Evolutionary conservation across 139 green algal species (phyloP).

Genomic region (Haematococcus lacustris): DNA sequence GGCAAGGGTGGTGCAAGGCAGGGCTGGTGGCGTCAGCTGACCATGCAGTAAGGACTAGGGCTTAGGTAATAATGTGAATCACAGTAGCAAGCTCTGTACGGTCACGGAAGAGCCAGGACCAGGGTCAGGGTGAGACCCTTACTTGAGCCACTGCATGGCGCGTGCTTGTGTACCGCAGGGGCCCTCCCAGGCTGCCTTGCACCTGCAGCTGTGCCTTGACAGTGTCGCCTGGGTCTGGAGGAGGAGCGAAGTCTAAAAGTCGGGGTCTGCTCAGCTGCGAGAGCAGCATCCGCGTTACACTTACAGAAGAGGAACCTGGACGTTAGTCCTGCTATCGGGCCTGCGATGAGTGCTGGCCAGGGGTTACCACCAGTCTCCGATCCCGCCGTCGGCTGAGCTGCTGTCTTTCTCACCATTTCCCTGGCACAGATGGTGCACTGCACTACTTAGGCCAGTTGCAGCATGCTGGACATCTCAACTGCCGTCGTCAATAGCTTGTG

Average conservation of each 20-base stretch:
- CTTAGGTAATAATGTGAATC: neutral
- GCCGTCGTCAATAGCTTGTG: too few relatives aligned
- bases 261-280: neutral
- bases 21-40: neutral
- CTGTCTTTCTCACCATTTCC: too few relatives aligned
- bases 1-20: neutral
- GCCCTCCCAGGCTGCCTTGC: constrained; percentile 12
- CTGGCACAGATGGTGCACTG: too few relatives aligned
- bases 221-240: constrained; percentile 54
- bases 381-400: too few relatives aligned
- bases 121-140: neutral
- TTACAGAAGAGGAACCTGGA: constrained; percentile 29
- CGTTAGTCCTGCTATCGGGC: constrained; percentile 23
- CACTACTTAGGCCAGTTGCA: too few relatives aligned
- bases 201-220: constrained; percentile 67
- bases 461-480: too few relatives aligned
- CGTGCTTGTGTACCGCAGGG: neutral
- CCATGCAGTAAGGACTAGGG: neutral
- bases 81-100: neutral
- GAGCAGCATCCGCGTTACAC: neutral
- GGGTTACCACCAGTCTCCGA: too few relatives aligned
- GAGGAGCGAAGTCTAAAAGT: neutral
- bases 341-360: constrained; percentile 21
- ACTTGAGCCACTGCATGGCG: constrained; percentile 1
- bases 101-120: neutral